Percentiles rank a stretch among this genome's conserved stretches.
These are phyloP conservation scores for Colletotrichum lupini DNA, from an alignment of 2,329 filamentous ascomycete species.

Conservation along the genomic window DNA sequence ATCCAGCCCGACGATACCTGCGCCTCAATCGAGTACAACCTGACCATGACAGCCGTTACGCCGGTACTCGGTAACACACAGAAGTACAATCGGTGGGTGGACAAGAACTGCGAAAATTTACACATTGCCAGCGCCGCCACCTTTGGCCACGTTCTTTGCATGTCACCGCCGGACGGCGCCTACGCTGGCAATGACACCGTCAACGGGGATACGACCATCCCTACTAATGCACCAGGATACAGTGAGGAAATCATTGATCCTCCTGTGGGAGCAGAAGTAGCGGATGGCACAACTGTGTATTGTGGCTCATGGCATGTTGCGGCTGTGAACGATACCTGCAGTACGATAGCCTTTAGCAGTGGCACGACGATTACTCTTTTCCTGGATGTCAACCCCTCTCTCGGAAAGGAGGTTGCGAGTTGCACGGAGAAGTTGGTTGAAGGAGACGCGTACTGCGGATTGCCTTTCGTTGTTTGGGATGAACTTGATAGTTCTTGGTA, in stretches of 20 bases:
- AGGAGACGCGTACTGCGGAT: not conserved
- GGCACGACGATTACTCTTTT: not conserved
- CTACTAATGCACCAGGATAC: not conserved
- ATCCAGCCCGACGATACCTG: not conserved
- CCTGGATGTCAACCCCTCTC: not conserved
- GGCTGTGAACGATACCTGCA: not conserved
- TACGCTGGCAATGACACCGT: not conserved
- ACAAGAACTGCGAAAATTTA: not conserved
- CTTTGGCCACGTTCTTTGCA: not conserved
- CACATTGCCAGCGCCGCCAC: not conserved
- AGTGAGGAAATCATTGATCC: not conserved
- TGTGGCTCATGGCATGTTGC: not conserved
- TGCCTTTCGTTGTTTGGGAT: not conserved
- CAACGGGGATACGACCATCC: not conserved
- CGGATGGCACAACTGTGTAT: not conserved
- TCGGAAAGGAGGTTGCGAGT: not conserved
- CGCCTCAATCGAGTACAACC: not conserved
- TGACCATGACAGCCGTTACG: not conserved
- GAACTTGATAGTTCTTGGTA: not conserved
- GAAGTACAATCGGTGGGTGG: not conserved
- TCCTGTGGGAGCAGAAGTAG: not conserved
- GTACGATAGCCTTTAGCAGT: not conserved
- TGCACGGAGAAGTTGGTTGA: not conserved
- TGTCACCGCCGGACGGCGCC: not conserved
- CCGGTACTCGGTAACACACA: not conserved